Evolutionary conservation across 2,329 filamentous ascomycete genomes (phyloP).

Genomic region (Celoporthe dispersa): DNA sequence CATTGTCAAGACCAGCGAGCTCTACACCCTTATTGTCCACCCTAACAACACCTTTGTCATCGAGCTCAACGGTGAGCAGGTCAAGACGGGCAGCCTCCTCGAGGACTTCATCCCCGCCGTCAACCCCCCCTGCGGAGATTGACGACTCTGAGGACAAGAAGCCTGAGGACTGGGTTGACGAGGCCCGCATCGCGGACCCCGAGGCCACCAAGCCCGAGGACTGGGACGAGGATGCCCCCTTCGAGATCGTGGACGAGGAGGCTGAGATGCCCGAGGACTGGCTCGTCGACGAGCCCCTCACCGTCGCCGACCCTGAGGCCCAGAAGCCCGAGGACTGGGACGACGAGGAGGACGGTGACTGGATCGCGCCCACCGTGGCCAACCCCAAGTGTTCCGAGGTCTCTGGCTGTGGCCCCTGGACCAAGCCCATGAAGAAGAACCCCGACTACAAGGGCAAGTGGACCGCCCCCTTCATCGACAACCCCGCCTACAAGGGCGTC

Average conservation of each 20-base stretch:
- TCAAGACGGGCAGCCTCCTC: conserved; percentile 87
- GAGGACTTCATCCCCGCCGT: conserved; percentile 94
- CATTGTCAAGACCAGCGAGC: conserved; percentile 88
- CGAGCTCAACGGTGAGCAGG: conserved; percentile 85
- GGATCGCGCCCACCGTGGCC: conserved; percentile 84
- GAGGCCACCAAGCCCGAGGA: conserved; percentile 96
- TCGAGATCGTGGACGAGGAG: conserved; percentile 92
- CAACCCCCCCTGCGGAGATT: conserved; percentile 93
- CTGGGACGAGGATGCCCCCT: conserved; percentile 98
- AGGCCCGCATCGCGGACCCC: conserved; percentile 87
- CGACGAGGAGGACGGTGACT: conserved; percentile 99
- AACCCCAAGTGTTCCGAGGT: conserved; percentile 96
- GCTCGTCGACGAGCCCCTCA: conserved; percentile 86
- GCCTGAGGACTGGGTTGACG: conserved; percentile 94
- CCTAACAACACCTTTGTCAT: conserved; percentile 96
- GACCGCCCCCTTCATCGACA: conserved; percentile 90
- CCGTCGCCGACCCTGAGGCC: conserved; percentile 88
- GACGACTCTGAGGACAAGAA: conserved; percentile 93
- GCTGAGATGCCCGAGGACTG: conserved; percentile 93
- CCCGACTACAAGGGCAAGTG: conserved; percentile 99
- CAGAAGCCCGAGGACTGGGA: conserved; percentile 99
- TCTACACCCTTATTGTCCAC: conserved; percentile 96
- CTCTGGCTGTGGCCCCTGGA: conserved; percentile 93
- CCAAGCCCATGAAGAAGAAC: conserved; percentile 90
- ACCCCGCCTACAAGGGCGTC: conserved; percentile 95